Evolutionary conservation across 163 green algal genomes (phyloP), one percentile per base, ranked within the genome.

Genomic region (Dunaliella salina): DNA sequence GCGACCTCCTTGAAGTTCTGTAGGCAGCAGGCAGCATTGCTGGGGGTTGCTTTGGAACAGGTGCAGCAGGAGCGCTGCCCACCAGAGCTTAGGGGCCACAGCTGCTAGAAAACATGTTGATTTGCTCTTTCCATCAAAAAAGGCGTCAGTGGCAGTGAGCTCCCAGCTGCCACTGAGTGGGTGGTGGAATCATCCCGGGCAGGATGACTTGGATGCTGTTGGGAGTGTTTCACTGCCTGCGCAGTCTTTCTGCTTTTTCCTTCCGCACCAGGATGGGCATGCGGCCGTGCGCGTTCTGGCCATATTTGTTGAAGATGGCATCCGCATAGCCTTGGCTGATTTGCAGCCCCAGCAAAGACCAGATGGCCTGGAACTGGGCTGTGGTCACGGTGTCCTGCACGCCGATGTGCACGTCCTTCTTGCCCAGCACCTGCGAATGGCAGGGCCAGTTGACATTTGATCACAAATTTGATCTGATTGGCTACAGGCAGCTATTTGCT

Each of bases 261-360:
- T 15, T 50, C 40, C 89, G 83, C 59, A 94, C 89, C 86, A 91
- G 84, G 22, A 94, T 88, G 5, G 93, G 91, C 91, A 94, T 92
- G 13, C 72, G 80, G 17, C 93, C 91, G 1, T 82, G 81, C 0
- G 35, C 34, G 34, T 91, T 85, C 35, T 92, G 88, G 24, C 93
- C 93, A 83, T 94, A 93, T 82, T 94, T 93, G 81, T 93, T 91
- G 85, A 94, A 94, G n/a, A 94, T 79, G 12, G 86, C 91, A 29
- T 80, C 63, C 12, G 88, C 86, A 33, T 88, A 80, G 1, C n/a
- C 40, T 4, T 29, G 79, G 26, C 78, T 69, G 25, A 95, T 45
- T 15, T 79, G 18, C 33, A 94, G 80, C 0, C 91, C 93, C 29
- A 95, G 88, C 26, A 40, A 59, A n/a, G 80, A 33, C 91, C 90